phyloP scores from a whole-genome alignment of 805 yeast genomes.

The Lachancea mirantina region DNA sequence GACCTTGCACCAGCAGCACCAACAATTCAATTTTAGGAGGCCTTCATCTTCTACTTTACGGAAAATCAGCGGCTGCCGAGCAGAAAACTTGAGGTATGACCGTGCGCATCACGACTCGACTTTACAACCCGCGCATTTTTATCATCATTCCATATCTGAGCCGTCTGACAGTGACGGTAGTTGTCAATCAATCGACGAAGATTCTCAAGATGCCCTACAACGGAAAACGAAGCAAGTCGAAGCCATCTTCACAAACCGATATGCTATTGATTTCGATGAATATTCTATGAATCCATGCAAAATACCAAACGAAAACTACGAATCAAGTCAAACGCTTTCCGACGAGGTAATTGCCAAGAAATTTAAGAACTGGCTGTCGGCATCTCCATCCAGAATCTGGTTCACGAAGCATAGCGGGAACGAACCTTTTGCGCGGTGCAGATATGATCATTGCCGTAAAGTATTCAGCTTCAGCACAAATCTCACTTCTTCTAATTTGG shows the following conservation, averaged over 20 bases:
- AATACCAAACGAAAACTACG: constrained; percentile 2
- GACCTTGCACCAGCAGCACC: too few relatives aligned
- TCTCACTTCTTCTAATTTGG: constrained; percentile 2
- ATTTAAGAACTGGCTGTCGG: constrained; percentile 3
- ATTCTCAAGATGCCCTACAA: too few relatives aligned
- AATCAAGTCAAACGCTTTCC: background rate
- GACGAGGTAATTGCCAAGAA: constrained; percentile 2
- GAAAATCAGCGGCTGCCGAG: too few relatives aligned
- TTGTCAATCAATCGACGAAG: too few relatives aligned
- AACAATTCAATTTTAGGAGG: too few relatives aligned
- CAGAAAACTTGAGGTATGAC: too few relatives aligned
- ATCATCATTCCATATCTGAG: too few relatives aligned
- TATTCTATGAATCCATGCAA: constrained; percentile 7
- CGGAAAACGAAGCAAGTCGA: too few relatives aligned
- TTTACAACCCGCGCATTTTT: too few relatives aligned
- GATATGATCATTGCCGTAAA: constrained; percentile 5
- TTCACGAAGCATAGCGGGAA: constrained; percentile 8
- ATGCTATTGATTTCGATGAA: constrained; percentile 8
- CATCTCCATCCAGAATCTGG: constrained; percentile 11
- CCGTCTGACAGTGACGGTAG: too few relatives aligned
- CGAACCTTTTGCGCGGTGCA: constrained; percentile 8
- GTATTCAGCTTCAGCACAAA: background rate
- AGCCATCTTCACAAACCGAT: background rate
- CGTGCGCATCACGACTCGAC: too few relatives aligned
- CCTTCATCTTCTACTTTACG: too few relatives aligned